Evolutionary conservation across 257 asterid genomes (phyloP), one percentile per base, ranked within the genome.

Genomic region (Asclepias syriaca): DNA sequence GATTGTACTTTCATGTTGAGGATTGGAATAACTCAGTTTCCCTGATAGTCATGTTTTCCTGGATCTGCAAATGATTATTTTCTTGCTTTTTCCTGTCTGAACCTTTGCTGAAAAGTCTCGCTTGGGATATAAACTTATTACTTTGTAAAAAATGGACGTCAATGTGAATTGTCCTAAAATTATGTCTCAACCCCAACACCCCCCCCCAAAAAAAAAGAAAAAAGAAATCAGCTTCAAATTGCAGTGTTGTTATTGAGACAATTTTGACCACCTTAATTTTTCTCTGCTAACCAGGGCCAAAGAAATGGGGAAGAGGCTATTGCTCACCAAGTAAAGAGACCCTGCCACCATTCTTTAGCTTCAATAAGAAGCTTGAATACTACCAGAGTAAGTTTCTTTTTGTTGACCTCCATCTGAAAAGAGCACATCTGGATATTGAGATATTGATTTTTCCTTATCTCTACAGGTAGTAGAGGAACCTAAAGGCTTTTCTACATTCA

Each of bases 271-370:
- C 63, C 14, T 43, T 43, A 60, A 77, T 32, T 75, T 34, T 68
- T 21, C 8, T 72, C 69, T 84, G 56, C 76, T 82, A 82, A 51
- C 78, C 49, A 81, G 95, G 86, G 72, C 77, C 40, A 78, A 87
- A 87, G 82, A 84, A 73, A 82, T 40, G 85, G 83, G 75, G 88
- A 83, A 77, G 96, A 84, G 74, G 93, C 95, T 15, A 75, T 95
- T 66, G 80, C 88, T 65, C 98, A 95, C 85, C 87, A 80, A 49
- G 81, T 92, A 75, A 90, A 80, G 96, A 91, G 99, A 63, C 85
- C 96, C 34, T 81, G 82, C 49, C 93, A 69, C 82, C 99, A 95
- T 81, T 78, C 98, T 56, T 68, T 84, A 75, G 84, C 76, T 68
- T 72, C 85, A 72, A 72, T 92, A 70, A 85, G 55, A 54, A 80